Base-by-base conservation (phyloP, 495 filamentous ascomycete species). In the Tuber calosporum region DNA sequence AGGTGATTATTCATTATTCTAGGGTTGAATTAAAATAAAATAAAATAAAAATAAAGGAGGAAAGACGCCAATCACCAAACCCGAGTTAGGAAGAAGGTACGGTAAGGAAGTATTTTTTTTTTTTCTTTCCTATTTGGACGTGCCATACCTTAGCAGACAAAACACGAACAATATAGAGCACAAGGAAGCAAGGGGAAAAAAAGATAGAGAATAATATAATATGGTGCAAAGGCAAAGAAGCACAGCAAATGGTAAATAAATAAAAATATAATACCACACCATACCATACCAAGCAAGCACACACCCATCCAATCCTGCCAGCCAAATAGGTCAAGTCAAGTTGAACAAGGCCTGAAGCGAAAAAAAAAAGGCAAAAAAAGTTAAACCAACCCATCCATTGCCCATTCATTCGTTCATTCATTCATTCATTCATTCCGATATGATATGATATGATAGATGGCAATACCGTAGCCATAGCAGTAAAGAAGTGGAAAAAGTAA, bases 11-110 rank as follows among this genome's bases (percentile, higher is more conserved):
- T 58, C n/a, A 58, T 58, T 58, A 58, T 26, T 58, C n/a, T 58
- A 58, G n/a, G 13, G 48, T 26, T 30, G 62, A 34, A 38, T 53
- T 34, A 69, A 66, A 66, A 72, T 39, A 58, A 70, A n/a, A n/a
- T n/a, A n/a, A 74, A 77, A 71, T 40, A 45, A 40, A 41, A 48
- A 73, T 37, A 40, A 48, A 20, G 38, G 68, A 62, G 41, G 67
- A 45, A 26, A 37, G 75, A 40, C 69, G 70, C 66, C 76, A 70
- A 73, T 72, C 45, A 75, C 76, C 53, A 39, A 66, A 70, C 13
- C 42, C n/a, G 11, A 48, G 58, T 43, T 45, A 53, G 67, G 30
- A 45, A 20, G 69, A 75, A 68, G n/a, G 68, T 68, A 67, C 45
- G n/a, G 6, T 22, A 69, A 48, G 69, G 69, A 74, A n/a, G n/a